A percentile compares a stretch with the other conserved stretches of the same genome.
Conservation (phyloP, 169 alveolate species). For the Eimeria praecox region DNA sequence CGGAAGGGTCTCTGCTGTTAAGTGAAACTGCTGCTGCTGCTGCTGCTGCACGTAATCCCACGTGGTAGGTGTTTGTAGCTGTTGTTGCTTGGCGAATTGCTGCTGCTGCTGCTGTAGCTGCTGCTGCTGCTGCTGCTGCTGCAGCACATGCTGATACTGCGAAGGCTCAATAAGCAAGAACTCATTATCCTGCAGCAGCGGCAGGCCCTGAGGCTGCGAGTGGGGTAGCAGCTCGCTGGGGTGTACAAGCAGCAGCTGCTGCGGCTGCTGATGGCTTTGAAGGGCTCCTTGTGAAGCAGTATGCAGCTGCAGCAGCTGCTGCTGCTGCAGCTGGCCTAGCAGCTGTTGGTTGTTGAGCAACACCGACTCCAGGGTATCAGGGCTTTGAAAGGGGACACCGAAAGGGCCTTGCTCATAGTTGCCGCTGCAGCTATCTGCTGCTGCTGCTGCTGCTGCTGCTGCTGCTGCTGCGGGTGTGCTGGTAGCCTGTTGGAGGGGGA, state of each 20-base stretch:
- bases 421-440: neutral
- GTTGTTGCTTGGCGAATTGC: constrained; percentile 97
- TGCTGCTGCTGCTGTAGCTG: constrained; percentile 41
- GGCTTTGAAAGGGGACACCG: constrained; percentile 16
- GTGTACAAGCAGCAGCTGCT: constrained; percentile 41
- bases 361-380: constrained; percentile 45
- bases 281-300: constrained; percentile 32
- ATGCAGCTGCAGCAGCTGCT: constrained; percentile 51
- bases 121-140: neutral
- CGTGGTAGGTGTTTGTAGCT: constrained; percentile 95
- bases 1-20: constrained; percentile 59
- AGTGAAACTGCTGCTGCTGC: constrained; percentile 99
- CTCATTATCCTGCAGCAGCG: neutral
- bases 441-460: constrained; percentile 41
- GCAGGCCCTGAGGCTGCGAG: neutral
- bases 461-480: constrained; percentile 6
- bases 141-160: constrained; percentile 8
- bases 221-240: constrained; percentile 38
- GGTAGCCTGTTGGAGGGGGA: neutral
- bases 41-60: constrained; percentile 98
- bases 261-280: neutral
- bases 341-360: constrained; percentile 28
- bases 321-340: constrained; percentile 61
- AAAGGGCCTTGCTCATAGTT: neutral
- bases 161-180: neutral